Percentiles rank a stretch among this genome's conserved stretches.
Conservation (phyloP, 2,329 filamentous ascomycete species). For the Pseudogymnoascus sp. region DNA sequence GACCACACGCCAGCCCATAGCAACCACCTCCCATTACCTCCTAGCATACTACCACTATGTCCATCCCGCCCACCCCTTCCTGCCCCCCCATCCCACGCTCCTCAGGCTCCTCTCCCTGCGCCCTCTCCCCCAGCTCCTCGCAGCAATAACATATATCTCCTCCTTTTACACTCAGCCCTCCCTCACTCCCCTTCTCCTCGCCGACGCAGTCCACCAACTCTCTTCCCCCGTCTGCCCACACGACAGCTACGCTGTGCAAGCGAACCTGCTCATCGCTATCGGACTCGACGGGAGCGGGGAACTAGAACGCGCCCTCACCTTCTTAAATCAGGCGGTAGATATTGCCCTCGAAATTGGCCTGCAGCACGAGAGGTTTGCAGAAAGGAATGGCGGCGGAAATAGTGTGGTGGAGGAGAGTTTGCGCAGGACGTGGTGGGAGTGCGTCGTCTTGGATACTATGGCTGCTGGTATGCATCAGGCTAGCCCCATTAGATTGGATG, state of each 20-base stretch:
- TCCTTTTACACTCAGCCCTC: slow-evolving; percentile 46
- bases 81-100: slow-evolving; percentile 25
- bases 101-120: neutral
- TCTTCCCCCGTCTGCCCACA: slow-evolving; percentile 39
- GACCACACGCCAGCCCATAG: neutral
- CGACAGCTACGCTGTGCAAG: slow-evolving; percentile 63
- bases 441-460: slow-evolving; percentile 62
- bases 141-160: slow-evolving; percentile 48
- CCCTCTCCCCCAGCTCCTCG: slow-evolving; percentile 34
- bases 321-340: slow-evolving; percentile 59
- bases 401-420: slow-evolving; percentile 71
- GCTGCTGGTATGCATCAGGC: slow-evolving; percentile 69
- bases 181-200: slow-evolving; percentile 41
- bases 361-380: slow-evolving; percentile 60
- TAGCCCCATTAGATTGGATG: slow-evolving; percentile 61
- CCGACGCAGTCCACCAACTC: slow-evolving; percentile 47
- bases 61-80: neutral
- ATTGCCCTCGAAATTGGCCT: slow-evolving; percentile 70
- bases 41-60: neutral
- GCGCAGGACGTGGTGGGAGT: slow-evolving; percentile 85
- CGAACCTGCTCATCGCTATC: slow-evolving; percentile 67
- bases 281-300: slow-evolving; percentile 70
- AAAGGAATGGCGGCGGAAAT: slow-evolving; percentile 52
- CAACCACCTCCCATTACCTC: neutral
- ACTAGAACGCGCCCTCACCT: slow-evolving; percentile 56